Evolutionary conservation across 805 yeast species (phyloP).

Genomic region (Cyberlindnera galapagoensis): DNA sequence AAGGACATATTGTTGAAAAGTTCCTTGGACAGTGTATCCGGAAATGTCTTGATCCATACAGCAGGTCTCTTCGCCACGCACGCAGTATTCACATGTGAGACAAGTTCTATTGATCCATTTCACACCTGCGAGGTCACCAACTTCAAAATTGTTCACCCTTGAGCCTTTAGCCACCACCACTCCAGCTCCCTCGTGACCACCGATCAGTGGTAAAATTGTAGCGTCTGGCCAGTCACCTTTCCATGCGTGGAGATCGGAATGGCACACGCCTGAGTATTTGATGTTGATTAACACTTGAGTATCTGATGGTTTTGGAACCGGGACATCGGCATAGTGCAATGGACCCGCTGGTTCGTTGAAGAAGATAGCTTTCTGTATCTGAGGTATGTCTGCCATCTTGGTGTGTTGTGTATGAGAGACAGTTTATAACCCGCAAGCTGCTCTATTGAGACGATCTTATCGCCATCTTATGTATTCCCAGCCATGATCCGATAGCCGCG

Average conservation of each 20-base stretch:
- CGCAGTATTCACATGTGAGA: slow-evolving; percentile 57
- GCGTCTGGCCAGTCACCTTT: slow-evolving; percentile 53
- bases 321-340: slow-evolving; percentile 40
- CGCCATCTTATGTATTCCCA: too few relatives aligned
- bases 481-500: slow-evolving; percentile 1
- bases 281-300: slow-evolving; percentile 49
- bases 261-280: slow-evolving; percentile 62
- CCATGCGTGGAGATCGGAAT: slow-evolving; percentile 53
- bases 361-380: slow-evolving; percentile 42
- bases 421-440: neutral
- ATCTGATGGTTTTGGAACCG: slow-evolving; percentile 48
- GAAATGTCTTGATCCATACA: slow-evolving; percentile 62
- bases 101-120: slow-evolving; percentile 68
- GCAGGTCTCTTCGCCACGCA: slow-evolving; percentile 50
- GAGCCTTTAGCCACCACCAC: slow-evolving; percentile 56
- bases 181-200: slow-evolving; percentile 74
- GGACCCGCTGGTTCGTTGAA: slow-evolving; percentile 43
- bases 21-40: slow-evolving; percentile 76
- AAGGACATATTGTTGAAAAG: slow-evolving; percentile 64
- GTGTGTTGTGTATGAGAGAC: neutral
- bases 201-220: slow-evolving; percentile 53
- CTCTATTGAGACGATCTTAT: too few relatives aligned
- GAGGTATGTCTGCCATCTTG: slow-evolving; percentile 22
- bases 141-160: slow-evolving; percentile 48
- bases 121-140: slow-evolving; percentile 62